A percentile compares a stretch with the other conserved stretches of the same genome.
Evolutionary conservation across 306 rosid genomes (phyloP).

Genomic region (Carpinus viminea): DNA sequence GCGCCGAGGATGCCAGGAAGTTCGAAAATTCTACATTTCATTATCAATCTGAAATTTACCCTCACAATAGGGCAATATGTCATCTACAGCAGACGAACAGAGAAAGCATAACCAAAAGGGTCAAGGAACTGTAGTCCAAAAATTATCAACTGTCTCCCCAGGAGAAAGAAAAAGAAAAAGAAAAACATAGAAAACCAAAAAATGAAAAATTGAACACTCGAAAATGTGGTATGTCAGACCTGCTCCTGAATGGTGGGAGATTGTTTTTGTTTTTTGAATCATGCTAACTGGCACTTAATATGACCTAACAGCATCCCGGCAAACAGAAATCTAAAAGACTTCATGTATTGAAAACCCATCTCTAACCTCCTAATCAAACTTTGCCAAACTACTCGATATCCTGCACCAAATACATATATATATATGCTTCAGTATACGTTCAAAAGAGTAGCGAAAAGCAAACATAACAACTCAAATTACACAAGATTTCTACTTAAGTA

Average conservation of each 20-base stretch:
- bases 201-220: slow-evolving; percentile 31
- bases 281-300: slow-evolving; percentile 34
- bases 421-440: slow-evolving; percentile 9
- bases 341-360: slow-evolving; percentile 31
- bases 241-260: slow-evolving; percentile 16
- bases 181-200: slow-evolving; percentile 21
- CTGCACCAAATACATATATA: slow-evolving; percentile 30
- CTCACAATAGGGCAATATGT: background rate
- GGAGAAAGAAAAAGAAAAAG: slow-evolving; percentile 24
- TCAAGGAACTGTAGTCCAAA: slow-evolving; percentile 19
- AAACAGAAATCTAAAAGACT: slow-evolving; percentile 26
- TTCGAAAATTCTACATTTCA: background rate
- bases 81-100: slow-evolving; percentile 7
- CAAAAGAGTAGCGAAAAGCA: slow-evolving; percentile 24
- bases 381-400: slow-evolving; percentile 34
- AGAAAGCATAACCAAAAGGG: slow-evolving; percentile 30
- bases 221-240: slow-evolving; percentile 40
- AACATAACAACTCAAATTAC: slow-evolving; percentile 1
- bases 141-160: background rate
- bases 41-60: background rate
- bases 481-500: background rate
- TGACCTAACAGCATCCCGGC: slow-evolving; percentile 33
- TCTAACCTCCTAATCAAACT: slow-evolving; percentile 43
- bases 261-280: background rate
- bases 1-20: background rate